Conservation (phyloP, 2,329 filamentous ascomycete species). For the Ascochyta koolunga region DNA sequence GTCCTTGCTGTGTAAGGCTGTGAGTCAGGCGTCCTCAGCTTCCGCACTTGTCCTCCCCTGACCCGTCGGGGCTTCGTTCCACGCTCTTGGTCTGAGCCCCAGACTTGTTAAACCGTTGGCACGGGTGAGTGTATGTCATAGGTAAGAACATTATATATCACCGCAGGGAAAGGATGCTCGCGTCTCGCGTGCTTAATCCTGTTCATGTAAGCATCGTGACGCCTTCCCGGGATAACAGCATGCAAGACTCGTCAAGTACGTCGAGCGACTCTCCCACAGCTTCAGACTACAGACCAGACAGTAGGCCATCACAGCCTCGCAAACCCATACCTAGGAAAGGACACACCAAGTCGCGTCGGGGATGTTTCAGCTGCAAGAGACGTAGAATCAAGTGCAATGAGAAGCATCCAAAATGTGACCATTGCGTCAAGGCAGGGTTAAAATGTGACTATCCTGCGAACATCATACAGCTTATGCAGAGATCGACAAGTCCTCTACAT, state of each 20-base stretch:
- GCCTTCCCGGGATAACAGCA: constrained; percentile 28
- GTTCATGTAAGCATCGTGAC: constrained; percentile 23
- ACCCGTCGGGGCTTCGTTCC: constrained; percentile 29
- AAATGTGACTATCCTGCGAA: constrained; percentile 67
- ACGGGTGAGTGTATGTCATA: constrained; percentile 16
- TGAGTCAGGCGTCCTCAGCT: constrained; percentile 37
- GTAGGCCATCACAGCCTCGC: constrained; percentile 33
- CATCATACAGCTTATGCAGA: constrained; percentile 40
- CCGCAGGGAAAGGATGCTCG: constrained; percentile 26
- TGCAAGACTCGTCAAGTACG: constrained; percentile 32
- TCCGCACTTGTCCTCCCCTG: constrained; percentile 35
- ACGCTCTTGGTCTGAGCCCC: constrained; percentile 40
- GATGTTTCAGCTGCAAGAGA: constrained; percentile 72
- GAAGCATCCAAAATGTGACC: constrained; percentile 66
- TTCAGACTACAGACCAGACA: constrained; percentile 28
- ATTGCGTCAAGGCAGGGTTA: constrained; percentile 67
- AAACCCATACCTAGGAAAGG: constrained; percentile 57
- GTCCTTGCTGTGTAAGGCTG: constrained; percentile 33
- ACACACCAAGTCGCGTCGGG: constrained; percentile 69
- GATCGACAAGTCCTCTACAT: constrained; percentile 25
- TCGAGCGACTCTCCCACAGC: constrained; percentile 42
- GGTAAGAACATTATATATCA: constrained; percentile 36
- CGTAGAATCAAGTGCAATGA: constrained; percentile 74
- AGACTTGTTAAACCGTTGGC: constrained; percentile 23
- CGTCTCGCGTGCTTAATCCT: constrained; percentile 22